Evolutionary conservation across 2,329 filamentous ascomycete genomes (phyloP), one percentile per base, ranked within the genome.

Genomic region (Hawksworthiomyces lignivorus): DNA sequence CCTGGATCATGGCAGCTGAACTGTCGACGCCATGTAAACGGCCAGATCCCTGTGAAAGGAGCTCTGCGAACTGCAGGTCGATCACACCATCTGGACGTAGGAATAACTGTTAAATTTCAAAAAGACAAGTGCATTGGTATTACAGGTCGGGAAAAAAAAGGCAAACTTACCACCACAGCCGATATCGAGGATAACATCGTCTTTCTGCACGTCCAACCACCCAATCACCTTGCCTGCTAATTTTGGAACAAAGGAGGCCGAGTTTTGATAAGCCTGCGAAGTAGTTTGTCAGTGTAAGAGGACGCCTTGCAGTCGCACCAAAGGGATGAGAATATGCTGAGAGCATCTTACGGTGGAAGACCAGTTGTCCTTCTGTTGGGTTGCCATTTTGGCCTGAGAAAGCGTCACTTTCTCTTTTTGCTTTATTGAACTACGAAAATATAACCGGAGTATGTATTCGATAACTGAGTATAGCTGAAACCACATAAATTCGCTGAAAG

Each of bases 181-280:
- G 40, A 83, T 60, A 48, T 83, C 79, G 2, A 83, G 62, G 18
- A 83, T 67, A 14, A 62, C 56, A 53, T 83, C 78, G 48, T 75
- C 69, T 21, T 69, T 64, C 44, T 76, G 66, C 1, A 77, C 67
- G 49, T 79, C 69, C 0, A 83, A 63, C 69, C 75, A 81, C 34
- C 65, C 56, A 10, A 80, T 52, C 5, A 82, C 65, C 45, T 76
- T 80, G 14, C 65, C 67, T 1, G 77, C 71, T 9, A 82, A 62
- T 52, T 77, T 75, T 4, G 79, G 77, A 8, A 82, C 78, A 51
- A 82, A 83, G 0, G 74, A 72, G 7, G 78, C 79, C 2, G 77
- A 71, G 44, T 72, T 63, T 46, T 77, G 72, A 54, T 82, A 83
- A 24, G 69, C 70, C 73, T 78, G 46, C 10, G 11, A 3, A n/a